Percentiles rank a stretch among this genome's conserved stretches.
phyloP scores from a whole-genome alignment of 2,329 filamentous ascomycete species.

The Fusarium mundagurra region DNA sequence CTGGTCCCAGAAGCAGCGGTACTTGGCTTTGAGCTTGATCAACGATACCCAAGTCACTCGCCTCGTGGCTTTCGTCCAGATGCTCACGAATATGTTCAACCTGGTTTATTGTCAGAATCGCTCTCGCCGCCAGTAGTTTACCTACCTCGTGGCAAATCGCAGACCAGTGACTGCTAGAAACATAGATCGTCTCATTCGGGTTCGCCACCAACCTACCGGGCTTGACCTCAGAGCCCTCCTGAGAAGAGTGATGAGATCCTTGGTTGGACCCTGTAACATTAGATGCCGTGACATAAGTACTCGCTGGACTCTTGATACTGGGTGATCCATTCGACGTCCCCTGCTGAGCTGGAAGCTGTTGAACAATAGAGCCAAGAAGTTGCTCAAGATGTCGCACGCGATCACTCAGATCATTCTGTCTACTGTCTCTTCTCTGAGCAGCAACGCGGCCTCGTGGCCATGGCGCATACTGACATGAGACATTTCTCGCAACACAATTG shows the following conservation, averaged over 20 bases:
- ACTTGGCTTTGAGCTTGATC: constrained; percentile 13
- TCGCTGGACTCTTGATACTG: not conserved
- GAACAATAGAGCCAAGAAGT: constrained; percentile 27
- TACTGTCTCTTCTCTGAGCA: not conserved
- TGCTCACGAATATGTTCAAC: constrained; percentile 22
- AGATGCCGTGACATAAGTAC: not conserved
- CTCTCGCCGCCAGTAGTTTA: fast-evolving
- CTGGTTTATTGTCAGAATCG: not conserved
- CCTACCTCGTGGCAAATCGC: constrained; percentile 24
- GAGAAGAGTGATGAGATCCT: not conserved
- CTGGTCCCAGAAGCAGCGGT: constrained; percentile 17
- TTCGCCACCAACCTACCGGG: constrained; percentile 23
- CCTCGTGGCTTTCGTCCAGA: constrained; percentile 7
- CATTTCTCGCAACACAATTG: constrained; percentile 30
- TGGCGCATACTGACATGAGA: constrained; percentile 22
- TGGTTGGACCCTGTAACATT: not conserved
- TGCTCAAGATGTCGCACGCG: constrained; percentile 31
- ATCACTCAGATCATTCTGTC: constrained; percentile 20
- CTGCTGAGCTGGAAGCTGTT: constrained; percentile 14
- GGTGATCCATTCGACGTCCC: not conserved
- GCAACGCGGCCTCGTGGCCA: constrained; percentile 15
- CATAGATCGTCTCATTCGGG: constrained; percentile 31
- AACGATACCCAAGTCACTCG: not conserved
- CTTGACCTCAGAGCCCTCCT: constrained; percentile 5
- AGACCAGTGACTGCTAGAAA: constrained; percentile 33